These are phyloP conservation scores for Fusarium tjaetaba DNA, from an alignment of 2,329 filamentous ascomycete species.

Conservation along the genomic window DNA sequence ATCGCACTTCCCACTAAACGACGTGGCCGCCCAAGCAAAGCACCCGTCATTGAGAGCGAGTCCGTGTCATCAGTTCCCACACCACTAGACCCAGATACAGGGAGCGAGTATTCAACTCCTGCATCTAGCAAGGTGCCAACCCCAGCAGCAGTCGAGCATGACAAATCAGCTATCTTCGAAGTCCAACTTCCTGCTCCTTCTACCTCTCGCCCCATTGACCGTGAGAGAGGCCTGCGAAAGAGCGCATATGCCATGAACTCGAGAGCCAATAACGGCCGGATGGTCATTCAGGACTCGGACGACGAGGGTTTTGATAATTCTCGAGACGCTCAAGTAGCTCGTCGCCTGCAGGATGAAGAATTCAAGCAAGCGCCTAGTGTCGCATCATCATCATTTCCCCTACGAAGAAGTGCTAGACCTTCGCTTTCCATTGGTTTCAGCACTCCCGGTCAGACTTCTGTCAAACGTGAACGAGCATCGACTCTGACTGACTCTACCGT, in stretches of 20 bases:
- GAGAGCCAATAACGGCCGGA: slow-evolving; percentile 54
- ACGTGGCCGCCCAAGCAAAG: slow-evolving; percentile 33
- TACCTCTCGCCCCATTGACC: slow-evolving; percentile 25
- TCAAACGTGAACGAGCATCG: slow-evolving; percentile 43
- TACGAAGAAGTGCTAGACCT: slow-evolving; percentile 27
- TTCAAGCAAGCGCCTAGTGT: slow-evolving; percentile 26
- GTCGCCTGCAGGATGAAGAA: slow-evolving; percentile 50
- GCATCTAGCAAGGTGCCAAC: slow-evolving; percentile 52
- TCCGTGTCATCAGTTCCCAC: slow-evolving; percentile 49
- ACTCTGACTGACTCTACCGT: slow-evolving; percentile 33
- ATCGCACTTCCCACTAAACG: slow-evolving; percentile 15
- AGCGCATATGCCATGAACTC: slow-evolving; percentile 62
- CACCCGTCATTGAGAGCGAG: slow-evolving; percentile 36
- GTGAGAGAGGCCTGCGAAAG: slow-evolving; percentile 45
- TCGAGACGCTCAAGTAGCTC: slow-evolving; percentile 47
- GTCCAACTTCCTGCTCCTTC: slow-evolving; percentile 43
- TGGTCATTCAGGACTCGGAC: slow-evolving; percentile 55
- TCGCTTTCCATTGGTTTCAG: background rate
- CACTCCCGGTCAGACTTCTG: slow-evolving; percentile 7
- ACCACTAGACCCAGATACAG: slow-evolving; percentile 44
- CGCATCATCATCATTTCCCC: slow-evolving; percentile 4
- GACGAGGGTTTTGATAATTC: slow-evolving; percentile 45
- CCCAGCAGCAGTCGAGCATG: slow-evolving; percentile 42
- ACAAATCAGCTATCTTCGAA: slow-evolving; percentile 42
- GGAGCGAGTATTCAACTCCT: slow-evolving; percentile 49